Evolutionary conservation across 1,284 basidiomycete species (phyloP).

Genomic region (Coniophora puteana): DNA sequence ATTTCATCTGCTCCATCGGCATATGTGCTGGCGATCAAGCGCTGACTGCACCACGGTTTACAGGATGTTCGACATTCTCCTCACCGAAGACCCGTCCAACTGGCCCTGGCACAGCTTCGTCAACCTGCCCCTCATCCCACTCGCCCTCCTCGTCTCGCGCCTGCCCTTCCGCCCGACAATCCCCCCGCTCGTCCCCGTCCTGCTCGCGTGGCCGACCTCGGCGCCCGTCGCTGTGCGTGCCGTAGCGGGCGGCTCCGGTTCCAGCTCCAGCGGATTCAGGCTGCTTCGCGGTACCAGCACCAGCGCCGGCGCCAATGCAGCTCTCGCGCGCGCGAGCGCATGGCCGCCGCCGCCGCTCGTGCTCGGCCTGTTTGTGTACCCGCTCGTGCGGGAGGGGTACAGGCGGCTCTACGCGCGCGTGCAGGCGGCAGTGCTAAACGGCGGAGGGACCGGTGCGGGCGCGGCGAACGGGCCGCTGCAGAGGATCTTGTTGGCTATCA

Average conservation of each 20-base stretch:
- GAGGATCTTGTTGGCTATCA: constrained; percentile 29
- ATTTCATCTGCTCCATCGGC: too few species aligned
- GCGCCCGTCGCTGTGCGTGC: constrained; percentile 38
- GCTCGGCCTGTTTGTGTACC: constrained; percentile 50
- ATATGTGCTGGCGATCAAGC: background rate
- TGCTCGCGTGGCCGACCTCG: constrained; percentile 64
- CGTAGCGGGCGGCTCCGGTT: constrained; percentile 21
- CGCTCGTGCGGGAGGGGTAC: constrained; percentile 47
- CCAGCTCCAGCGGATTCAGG: constrained; percentile 14
- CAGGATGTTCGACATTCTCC: constrained; percentile 56
- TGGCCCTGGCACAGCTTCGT: constrained; percentile 72
- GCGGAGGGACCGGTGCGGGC: constrained; percentile 15
- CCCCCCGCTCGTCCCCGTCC: constrained; percentile 49
- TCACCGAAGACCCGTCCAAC: constrained; percentile 59
- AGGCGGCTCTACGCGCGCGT: constrained; percentile 37
- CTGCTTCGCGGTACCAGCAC: constrained; percentile 6
- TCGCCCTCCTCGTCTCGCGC: constrained; percentile 54
- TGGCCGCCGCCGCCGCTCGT: constrained; percentile 64
- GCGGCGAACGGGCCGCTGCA: constrained; percentile 19
- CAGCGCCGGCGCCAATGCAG: constrained; percentile 16
- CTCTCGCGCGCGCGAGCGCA: constrained; percentile 17
- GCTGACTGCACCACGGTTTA: background rate
- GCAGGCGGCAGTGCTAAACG: constrained; percentile 45
- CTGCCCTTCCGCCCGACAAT: constrained; percentile 44
- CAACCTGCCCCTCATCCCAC: constrained; percentile 63